A percentile compares a stretch with the other conserved stretches of the same genome.
Conservation (phyloP, 805 yeast genomes). For the Peterozyma toletana region DNA sequence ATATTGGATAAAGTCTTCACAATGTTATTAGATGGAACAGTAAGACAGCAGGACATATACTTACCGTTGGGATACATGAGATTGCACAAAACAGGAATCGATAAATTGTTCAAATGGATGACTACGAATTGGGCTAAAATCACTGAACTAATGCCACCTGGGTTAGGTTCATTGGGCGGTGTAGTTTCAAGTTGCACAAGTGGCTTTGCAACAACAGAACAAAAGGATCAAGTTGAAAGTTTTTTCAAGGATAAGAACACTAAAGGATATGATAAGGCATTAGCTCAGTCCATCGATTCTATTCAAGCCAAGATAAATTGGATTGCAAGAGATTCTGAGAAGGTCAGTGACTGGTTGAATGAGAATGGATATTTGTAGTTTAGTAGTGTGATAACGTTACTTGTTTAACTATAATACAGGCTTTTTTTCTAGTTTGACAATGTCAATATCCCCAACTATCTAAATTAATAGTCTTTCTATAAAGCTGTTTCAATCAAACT, state of each 20-base stretch:
- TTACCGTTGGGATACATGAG: constrained; percentile 73
- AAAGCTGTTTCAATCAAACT: too few species aligned
- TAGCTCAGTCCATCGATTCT: constrained; percentile 55
- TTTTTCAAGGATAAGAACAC: constrained; percentile 47
- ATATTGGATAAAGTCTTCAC: constrained; percentile 5
- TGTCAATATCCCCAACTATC: too few species aligned
- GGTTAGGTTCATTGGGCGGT: constrained; percentile 73
- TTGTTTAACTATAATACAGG: too few species aligned
- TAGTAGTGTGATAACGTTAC: too few species aligned
- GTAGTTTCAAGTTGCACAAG: constrained; percentile 55
- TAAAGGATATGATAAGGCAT: constrained; percentile 53
- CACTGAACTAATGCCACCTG: constrained; percentile 69
- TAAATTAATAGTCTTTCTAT: too few species aligned
- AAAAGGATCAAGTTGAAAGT: constrained; percentile 38
- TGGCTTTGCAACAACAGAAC: constrained; percentile 13
- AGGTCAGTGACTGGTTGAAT: constrained; percentile 40
- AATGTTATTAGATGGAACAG: constrained; percentile 64
- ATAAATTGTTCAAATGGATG: constrained; percentile 69
- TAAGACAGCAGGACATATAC: constrained; percentile 38
- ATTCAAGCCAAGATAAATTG: constrained; percentile 48
- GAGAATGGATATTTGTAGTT: constrained; percentile 20
- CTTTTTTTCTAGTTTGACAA: too few species aligned
- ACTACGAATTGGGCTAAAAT: constrained; percentile 63
- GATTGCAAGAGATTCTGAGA: constrained; percentile 47
- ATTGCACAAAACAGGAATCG: constrained; percentile 55